Evolutionary conservation across 768 basidiomycete genomes (phyloP).

Genomic region (Exsudoporus frostii): DNA sequence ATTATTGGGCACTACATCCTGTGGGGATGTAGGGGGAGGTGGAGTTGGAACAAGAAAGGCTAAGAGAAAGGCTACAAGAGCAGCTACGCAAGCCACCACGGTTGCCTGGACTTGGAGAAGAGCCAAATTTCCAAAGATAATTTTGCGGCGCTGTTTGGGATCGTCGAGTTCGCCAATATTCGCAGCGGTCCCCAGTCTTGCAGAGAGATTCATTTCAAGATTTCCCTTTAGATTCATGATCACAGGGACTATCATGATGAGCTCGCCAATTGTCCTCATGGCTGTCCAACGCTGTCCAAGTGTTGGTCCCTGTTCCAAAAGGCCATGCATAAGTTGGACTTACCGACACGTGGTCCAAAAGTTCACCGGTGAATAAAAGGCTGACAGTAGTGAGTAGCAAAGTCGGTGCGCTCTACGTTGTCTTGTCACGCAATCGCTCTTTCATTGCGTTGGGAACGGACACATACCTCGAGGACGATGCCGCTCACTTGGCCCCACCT

Average conservation of each 20-base stretch:
- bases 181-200: constrained; percentile 90
- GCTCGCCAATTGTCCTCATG: constrained; percentile 86
- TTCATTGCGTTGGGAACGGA: not conserved
- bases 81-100: constrained; percentile 83
- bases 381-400: constrained; percentile 81
- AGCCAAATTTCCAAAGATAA: constrained; percentile 79
- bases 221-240: constrained; percentile 97
- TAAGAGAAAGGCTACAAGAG: constrained; percentile 70
- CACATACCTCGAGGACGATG: constrained; percentile 70
- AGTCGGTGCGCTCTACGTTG: constrained; percentile 75
- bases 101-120: constrained; percentile 93
- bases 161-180: constrained; percentile 92
- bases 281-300: constrained; percentile 76
- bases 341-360: constrained; percentile 85
- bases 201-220: constrained; percentile 97
- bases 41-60: constrained; percentile 55
- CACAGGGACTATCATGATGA: constrained; percentile 95
- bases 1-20: constrained; percentile 7
- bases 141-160: constrained; percentile 51
- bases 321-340: constrained; percentile 23
- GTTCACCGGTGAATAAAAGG: constrained; percentile 85
- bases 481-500: constrained; percentile 55
- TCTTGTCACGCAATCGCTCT: constrained; percentile 1
- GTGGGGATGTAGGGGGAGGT: constrained; percentile 5
- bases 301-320: constrained; percentile 4